Evolutionary conservation across 2,329 filamentous ascomycete species (phyloP).

Genomic region (Pseudogymnoascus sp.): DNA sequence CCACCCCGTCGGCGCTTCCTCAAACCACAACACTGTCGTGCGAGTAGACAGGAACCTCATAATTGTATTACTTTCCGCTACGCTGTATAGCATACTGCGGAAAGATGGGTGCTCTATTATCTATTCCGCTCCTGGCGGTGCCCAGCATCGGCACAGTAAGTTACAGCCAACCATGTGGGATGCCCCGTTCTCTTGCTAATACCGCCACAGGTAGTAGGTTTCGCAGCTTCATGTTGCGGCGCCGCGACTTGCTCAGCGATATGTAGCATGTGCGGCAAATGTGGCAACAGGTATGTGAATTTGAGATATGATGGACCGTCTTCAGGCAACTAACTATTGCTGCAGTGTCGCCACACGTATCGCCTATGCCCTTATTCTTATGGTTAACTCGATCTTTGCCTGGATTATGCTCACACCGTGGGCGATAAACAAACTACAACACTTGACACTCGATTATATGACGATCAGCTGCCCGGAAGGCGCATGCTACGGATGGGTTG

Average conservation of each 20-base stretch:
- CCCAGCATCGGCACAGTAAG: slow-evolving; percentile 79
- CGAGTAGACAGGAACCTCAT: not conserved
- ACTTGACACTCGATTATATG: slow-evolving; percentile 90
- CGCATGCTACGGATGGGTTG: slow-evolving; percentile 89
- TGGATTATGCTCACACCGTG: slow-evolving; percentile 99
- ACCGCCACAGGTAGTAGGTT: slow-evolving; percentile 55
- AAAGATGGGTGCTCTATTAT: slow-evolving; percentile 82
- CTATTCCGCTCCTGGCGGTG: slow-evolving; percentile 78
- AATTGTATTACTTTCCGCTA: not conserved
- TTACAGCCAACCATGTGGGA: slow-evolving; percentile 20
- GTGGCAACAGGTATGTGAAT: slow-evolving; percentile 69
- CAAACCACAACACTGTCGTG: slow-evolving; percentile 5
- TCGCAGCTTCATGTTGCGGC: slow-evolving; percentile 86
- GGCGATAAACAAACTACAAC: slow-evolving; percentile 92
- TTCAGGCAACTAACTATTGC: slow-evolving; percentile 17
- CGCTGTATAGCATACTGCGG: not conserved
- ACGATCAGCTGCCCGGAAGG: slow-evolving; percentile 87
- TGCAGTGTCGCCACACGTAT: slow-evolving; percentile 88
- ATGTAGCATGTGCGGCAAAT: slow-evolving; percentile 92
- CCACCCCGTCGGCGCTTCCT: slow-evolving; percentile 1
- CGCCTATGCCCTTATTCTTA: slow-evolving; percentile 86
- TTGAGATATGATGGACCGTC: slow-evolving; percentile 4
- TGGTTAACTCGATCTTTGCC: slow-evolving; percentile 91
- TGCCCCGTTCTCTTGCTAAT: slow-evolving; percentile 16
- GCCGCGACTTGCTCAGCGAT: slow-evolving; percentile 94